phyloP scores from a whole-genome alignment of 1,139 yeast genomes.

The Arxiozyma slooffiae region DNA sequence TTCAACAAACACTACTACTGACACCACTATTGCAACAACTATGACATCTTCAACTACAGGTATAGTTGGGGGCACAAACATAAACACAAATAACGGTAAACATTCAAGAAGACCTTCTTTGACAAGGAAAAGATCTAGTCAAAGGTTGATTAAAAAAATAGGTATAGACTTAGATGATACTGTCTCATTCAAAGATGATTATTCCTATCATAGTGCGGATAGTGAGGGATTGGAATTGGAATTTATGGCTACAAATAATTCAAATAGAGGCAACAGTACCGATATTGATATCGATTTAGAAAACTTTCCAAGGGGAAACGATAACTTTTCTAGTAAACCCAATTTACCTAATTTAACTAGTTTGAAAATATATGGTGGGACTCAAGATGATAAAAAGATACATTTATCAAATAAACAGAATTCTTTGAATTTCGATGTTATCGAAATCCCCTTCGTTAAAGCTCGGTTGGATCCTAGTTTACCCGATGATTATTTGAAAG shows the following conservation, averaged over 20 bases:
- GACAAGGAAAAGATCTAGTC: slow-evolving; percentile 23
- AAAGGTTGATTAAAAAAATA: slow-evolving; percentile 25
- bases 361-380: slow-evolving; percentile 7
- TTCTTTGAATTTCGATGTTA: slow-evolving; percentile 16
- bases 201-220: slow-evolving; percentile 1
- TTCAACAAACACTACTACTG: background rate
- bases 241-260: too few species aligned
- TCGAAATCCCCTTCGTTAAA: slow-evolving; percentile 31
- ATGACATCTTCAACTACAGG: background rate
- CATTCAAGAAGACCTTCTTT: slow-evolving; percentile 15
- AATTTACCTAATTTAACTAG: slow-evolving; percentile 6
- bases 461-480: slow-evolving; percentile 53
- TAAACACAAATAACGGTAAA: slow-evolving; percentile 6
- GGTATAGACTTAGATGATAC: slow-evolving; percentile 15
- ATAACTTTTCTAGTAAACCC: background rate
- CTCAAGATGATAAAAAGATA: background rate
- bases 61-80: slow-evolving; percentile 4
- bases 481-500: slow-evolving; percentile 76
- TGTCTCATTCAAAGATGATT: slow-evolving; percentile 4
- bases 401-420: background rate
- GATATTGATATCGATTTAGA: background rate
- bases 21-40: background rate
- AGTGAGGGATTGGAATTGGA: background rate
- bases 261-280: background rate
- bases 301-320: background rate